Evolutionary conservation across 2,329 filamentous ascomycete genomes (phyloP).

Genomic region (Paecilomyces variotii): DNA sequence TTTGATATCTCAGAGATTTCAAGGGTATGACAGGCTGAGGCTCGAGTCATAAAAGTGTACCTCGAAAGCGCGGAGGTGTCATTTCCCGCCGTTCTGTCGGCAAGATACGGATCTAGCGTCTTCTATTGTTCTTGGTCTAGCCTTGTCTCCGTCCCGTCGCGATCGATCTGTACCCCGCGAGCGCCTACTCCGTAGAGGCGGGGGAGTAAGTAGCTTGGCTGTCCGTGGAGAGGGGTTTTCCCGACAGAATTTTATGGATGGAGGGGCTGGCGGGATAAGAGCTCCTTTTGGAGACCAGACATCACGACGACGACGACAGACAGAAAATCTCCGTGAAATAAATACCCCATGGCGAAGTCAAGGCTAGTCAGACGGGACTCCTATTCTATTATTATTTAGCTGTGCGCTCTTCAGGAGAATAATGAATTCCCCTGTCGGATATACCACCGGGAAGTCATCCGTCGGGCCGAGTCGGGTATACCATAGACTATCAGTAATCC

Average conservation of each 20-base stretch:
- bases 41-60: neutral
- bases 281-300: neutral
- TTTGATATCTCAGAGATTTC: slow-evolving; percentile 14
- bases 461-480: neutral
- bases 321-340: neutral
- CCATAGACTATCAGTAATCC: neutral
- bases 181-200: neutral
- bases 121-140: neutral
- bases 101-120: neutral
- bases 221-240: neutral
- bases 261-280: neutral
- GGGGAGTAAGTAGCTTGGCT: neutral
- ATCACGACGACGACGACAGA: neutral
- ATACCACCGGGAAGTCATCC: neutral
- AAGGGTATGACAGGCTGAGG: neutral
- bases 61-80: neutral
- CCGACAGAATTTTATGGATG: neutral
- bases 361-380: neutral
- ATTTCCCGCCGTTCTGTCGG: neutral
- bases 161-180: neutral
- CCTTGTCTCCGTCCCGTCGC: neutral
- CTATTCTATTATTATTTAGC: neutral
- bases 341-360: neutral
- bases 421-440: neutral
- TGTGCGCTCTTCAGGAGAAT: neutral